These are phyloP conservation scores for Gossypium gossypioides DNA, from an alignment of 441 rosid species.

Conservation along the genomic window DNA sequence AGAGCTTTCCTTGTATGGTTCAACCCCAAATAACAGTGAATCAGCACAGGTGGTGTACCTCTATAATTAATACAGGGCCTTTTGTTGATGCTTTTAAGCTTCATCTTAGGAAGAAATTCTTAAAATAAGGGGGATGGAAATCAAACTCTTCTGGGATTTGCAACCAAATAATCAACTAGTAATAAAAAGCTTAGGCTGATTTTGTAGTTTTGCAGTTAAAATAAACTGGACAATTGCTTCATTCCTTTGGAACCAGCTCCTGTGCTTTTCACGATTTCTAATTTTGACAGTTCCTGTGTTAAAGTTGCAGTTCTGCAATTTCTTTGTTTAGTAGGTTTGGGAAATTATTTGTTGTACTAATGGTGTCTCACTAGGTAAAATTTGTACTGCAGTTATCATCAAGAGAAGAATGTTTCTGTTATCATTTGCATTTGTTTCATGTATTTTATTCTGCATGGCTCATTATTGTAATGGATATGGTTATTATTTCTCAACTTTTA, in stretches of 20 bases:
- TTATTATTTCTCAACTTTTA: conserved; percentile 13
- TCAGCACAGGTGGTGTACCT: conserved; percentile 63
- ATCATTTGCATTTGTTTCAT: background rate
- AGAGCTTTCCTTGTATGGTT: conserved; percentile 84
- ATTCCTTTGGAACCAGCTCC: background rate
- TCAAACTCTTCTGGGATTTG: background rate
- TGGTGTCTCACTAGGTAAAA: background rate
- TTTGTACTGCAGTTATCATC: background rate
- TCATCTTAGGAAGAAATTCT: background rate
- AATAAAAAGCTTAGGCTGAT: background rate
- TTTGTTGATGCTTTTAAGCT: conserved; percentile 10
- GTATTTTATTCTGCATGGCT: conserved; percentile 6
- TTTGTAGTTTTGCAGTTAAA: background rate
- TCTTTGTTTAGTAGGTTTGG: background rate
- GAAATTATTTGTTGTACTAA: background rate
- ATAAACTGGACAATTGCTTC: conserved; percentile 1
- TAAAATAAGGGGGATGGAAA: background rate
- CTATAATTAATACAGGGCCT: background rate
- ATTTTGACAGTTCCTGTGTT: background rate
- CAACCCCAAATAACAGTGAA: conserved; percentile 65
- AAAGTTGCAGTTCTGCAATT: conserved; percentile 4
- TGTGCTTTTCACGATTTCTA: background rate
- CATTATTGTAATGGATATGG: conserved; percentile 9
- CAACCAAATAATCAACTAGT: background rate
- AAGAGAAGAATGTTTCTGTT: conserved; percentile 1